Conservation (phyloP, 345 rosid genomes). For the Acer campestre region DNA sequence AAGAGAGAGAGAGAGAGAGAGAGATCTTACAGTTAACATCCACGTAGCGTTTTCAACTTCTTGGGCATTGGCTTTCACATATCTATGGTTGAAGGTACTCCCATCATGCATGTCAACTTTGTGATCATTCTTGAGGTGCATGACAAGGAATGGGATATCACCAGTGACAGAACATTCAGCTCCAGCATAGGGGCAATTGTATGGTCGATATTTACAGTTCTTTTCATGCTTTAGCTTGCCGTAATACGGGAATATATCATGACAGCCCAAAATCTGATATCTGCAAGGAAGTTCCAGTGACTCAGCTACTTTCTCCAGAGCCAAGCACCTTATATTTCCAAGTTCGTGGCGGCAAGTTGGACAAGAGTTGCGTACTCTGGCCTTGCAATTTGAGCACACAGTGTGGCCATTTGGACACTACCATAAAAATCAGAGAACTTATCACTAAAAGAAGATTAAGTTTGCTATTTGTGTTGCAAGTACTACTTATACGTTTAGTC, state of each 20-base stretch:
- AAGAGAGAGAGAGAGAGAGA: neutral
- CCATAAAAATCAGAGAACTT: constrained; percentile 18
- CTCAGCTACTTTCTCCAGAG: constrained; percentile 82
- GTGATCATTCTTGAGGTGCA: constrained; percentile 85
- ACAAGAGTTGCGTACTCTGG: constrained; percentile 69
- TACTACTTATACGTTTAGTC: neutral
- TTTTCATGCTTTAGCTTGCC: constrained; percentile 83
- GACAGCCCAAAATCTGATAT: constrained; percentile 70
- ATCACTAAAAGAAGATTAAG: constrained; percentile 12
- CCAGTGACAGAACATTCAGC: constrained; percentile 82
- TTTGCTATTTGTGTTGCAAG: neutral
- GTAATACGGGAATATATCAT: constrained; percentile 76
- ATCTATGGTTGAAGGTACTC: constrained; percentile 81
- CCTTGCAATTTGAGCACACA: constrained; percentile 74
- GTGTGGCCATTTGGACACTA: constrained; percentile 95
- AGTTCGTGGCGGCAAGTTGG: constrained; percentile 88
- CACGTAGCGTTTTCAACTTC: constrained; percentile 97
- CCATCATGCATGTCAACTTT: constrained; percentile 95
- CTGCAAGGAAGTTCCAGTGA: constrained; percentile 83
- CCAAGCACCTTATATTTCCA: constrained; percentile 90
- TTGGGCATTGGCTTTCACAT: constrained; percentile 79
- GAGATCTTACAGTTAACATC: constrained; percentile 81
- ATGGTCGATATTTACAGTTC: constrained; percentile 70
- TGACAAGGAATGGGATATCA: constrained; percentile 66
- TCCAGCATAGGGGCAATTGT: constrained; percentile 87